Percentiles rank a stretch among this genome's conserved stretches.
Evolutionary conservation across 768 basidiomycete genomes (phyloP).

Genomic region (Lepiota subincarnata): DNA sequence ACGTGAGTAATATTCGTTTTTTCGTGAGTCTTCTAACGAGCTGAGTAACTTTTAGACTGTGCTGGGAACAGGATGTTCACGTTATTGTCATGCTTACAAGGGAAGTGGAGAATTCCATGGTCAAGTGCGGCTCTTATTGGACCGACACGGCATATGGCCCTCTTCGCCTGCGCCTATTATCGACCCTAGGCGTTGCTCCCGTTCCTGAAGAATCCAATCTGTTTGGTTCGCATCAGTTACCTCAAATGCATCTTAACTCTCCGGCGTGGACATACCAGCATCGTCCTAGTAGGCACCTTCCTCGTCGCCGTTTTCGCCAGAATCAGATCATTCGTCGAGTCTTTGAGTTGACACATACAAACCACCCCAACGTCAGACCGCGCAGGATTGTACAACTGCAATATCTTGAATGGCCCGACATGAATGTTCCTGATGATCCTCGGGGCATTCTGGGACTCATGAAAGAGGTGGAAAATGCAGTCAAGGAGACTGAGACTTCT

Average conservation of each 20-base stretch:
- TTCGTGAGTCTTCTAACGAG: neutral
- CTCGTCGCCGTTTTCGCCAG: neutral
- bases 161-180: conserved; percentile 51
- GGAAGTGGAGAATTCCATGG: conserved; percentile 80
- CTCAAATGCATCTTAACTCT: conserved; percentile 10
- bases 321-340: conserved; percentile 49
- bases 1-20: conserved; percentile 50
- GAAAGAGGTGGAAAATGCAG: conserved; percentile 55
- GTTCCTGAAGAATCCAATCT: conserved; percentile 21
- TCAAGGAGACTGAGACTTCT: conserved; percentile 27
- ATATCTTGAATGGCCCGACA: conserved; percentile 94
- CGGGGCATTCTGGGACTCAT: conserved; percentile 71
- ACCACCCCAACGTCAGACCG: conserved; percentile 54
- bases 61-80: conserved; percentile 92
- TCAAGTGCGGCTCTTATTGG: conserved; percentile 95
- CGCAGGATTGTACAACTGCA: conserved; percentile 84
- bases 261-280: conserved; percentile 18
- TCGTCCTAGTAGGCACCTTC: conserved; percentile 13
- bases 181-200: conserved; percentile 28
- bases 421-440: conserved; percentile 89
- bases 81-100: conserved; percentile 97
- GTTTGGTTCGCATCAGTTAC: conserved; percentile 25
- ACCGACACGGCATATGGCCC: conserved; percentile 64
- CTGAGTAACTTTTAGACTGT: conserved; percentile 45
- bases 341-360: conserved; percentile 64